These are phyloP conservation scores for Hippophae tibetana DNA, from an alignment of 306 rosid genomes.

Conservation along the genomic window DNA sequence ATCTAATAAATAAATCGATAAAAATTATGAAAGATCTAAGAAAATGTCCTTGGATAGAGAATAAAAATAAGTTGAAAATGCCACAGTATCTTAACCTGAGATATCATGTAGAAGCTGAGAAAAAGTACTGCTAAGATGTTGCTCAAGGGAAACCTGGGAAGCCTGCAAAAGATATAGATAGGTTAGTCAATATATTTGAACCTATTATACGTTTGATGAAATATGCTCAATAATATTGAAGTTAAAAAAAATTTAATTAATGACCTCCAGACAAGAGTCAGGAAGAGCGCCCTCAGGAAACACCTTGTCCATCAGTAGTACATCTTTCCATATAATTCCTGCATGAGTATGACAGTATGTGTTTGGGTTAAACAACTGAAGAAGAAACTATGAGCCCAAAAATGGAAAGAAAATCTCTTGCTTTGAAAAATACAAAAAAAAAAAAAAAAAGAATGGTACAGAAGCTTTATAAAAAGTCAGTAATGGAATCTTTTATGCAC, in stretches of 20 bases:
- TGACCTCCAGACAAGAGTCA: conserved; percentile 60
- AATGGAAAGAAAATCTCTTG: too few relatives aligned
- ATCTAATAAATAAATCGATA: not conserved
- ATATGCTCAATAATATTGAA: not conserved
- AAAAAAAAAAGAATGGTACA: too few relatives aligned
- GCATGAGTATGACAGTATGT: conserved; percentile 10
- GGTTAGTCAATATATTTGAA: conserved; percentile 11
- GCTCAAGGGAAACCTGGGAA: conserved; percentile 40
- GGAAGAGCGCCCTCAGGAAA: conserved; percentile 57
- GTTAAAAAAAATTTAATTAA: conserved; percentile 8
- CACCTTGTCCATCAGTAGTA: conserved; percentile 60
- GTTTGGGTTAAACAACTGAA: conserved; percentile 11
- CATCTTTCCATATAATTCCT: conserved; percentile 66
- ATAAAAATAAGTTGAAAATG: not conserved
- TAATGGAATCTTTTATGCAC: too few relatives aligned
- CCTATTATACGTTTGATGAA: not conserved
- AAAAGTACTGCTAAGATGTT: conserved; percentile 41
- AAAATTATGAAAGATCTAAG: not conserved
- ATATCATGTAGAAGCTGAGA: conserved; percentile 58
- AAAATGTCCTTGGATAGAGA: too few relatives aligned
- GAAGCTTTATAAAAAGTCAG: too few relatives aligned
- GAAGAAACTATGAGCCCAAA: not conserved
- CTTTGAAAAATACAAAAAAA: too few relatives aligned
- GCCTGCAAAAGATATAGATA: conserved; percentile 33
- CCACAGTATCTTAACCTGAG: conserved; percentile 39